Conservation (phyloP, 2,329 filamentous ascomycete genomes). For the Aspergillus sp. region DNA sequence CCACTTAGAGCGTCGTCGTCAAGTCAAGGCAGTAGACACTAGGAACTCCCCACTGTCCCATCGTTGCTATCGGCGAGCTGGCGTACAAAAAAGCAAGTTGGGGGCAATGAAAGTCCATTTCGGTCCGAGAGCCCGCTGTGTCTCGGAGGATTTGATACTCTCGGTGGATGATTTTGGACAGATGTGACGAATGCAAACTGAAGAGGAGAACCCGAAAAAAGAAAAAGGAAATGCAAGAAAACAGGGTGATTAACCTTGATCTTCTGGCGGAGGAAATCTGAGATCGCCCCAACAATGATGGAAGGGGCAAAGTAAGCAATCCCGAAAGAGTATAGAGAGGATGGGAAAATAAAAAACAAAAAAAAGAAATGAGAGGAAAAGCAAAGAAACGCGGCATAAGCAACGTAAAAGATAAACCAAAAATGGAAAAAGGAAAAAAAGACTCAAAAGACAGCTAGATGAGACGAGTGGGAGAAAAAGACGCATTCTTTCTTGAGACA, state of each 20-base stretch:
- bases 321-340: slow-evolving; percentile 4
- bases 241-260: slow-evolving; percentile 2
- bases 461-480: not conserved
- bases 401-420: not conserved
- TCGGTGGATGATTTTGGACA: slow-evolving; percentile 5
- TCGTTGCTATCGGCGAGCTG: slow-evolving; percentile 6
- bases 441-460: not conserved
- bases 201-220: not conserved
- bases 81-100: slow-evolving; percentile 13
- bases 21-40: slow-evolving; percentile 6
- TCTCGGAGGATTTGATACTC: slow-evolving; percentile 20
- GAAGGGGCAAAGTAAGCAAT: slow-evolving; percentile 2
- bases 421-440: slow-evolving; percentile 8
- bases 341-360: not conserved
- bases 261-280: slow-evolving; percentile 1
- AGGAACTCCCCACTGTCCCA: not conserved
- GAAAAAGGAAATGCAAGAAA: not conserved
- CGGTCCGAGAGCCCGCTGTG: slow-evolving; percentile 7
- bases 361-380: slow-evolving; percentile 8
- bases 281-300: slow-evolving; percentile 5
- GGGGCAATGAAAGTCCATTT: slow-evolving; percentile 15
- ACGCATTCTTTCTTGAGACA: slow-evolving; percentile 14
- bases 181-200: not conserved
- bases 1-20: not conserved
- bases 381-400: slow-evolving; percentile 4